Base-by-base conservation (phyloP, 2,329 filamentous ascomycete genomes). In the Fusarium lyarnte region DNA sequence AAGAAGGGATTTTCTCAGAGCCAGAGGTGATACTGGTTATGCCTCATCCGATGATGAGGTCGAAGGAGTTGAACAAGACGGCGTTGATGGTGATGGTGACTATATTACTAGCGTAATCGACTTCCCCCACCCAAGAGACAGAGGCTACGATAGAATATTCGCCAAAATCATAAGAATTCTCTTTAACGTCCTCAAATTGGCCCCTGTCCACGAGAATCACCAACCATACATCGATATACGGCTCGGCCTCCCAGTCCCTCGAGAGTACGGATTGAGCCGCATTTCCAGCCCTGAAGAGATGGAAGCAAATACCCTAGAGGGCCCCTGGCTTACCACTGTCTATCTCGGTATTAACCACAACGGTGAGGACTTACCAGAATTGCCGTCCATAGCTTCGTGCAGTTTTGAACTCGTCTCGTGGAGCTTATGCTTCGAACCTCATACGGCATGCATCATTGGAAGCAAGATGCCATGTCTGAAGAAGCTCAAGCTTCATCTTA, bases 381-480 rank as follows among this genome's bases (percentile, higher is more conserved):
- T 69, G 5, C 58, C 58, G 6, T 36, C 51, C 17, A 43, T 69
- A 39, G 45, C 45, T 17, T 38, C 64, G 3, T 69, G 66, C 17
- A 39, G 23, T 3, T 69, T 69, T 6, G 51, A 69, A 2, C 27
- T 69, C 6, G 31, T 57, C 6, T 69, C 66, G 1, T 69, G 64
- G 66, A 69, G 66, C 19, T 23, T 69, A 2, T 58, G 67, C 8
- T 43, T 69, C 19, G 35, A 38, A 2, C 64, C 66, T 4, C 31
- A 52, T 4, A 3, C 41, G 7, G 52, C 58, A 6, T 69, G 66
- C 19, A 42, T 14, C 9, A 31, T 69, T 2, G 16, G 31, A 1
- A 69, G 58, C 9, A 69, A 41, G 25, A 69, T 69, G 66, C 41
- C 66, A 11, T 14, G 3, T 14, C 31, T 69, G 6, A 41, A 39